Conservation (phyloP, 1,284 basidiomycete species). For the Sanghuangporus weigelae region DNA sequence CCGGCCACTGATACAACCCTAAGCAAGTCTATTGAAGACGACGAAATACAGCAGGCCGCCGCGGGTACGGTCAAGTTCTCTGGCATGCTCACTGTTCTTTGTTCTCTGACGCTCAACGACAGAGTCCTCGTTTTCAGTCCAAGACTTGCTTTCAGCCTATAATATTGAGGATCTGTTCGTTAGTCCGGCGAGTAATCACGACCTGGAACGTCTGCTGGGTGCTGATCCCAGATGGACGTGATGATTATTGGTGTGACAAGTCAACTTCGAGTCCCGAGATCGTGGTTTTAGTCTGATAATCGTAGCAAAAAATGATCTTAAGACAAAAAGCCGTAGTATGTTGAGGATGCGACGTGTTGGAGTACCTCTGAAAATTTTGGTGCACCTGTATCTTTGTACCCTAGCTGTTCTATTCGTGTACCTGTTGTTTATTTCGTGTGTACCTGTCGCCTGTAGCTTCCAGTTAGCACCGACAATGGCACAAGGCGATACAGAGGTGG, state of each 20-base stretch:
- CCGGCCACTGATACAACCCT: conserved; percentile 34
- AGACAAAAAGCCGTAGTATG: no score
- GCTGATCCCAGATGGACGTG: background rate
- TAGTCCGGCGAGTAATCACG: background rate
- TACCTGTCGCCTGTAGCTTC: no score
- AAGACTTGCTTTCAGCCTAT: background rate
- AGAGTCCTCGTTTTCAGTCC: conserved; percentile 1
- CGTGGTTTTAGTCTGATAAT: background rate
- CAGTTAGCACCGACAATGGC: no score
- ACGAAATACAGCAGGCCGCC: conserved; percentile 13
- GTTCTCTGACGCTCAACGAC: background rate
- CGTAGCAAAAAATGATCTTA: no score
- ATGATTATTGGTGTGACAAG: background rate
- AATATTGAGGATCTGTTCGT: background rate
- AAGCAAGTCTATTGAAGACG: conserved; percentile 29
- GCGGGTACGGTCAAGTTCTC: conserved; percentile 13
- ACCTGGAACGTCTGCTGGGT: background rate
- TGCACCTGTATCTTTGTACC: no score
- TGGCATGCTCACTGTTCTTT: background rate
- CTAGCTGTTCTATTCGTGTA: no score
- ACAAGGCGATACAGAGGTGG: no score
- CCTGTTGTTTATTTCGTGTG: no score
- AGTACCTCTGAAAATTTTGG: no score
- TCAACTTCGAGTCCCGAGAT: background rate
- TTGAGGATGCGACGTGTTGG: no score